Evolutionary conservation across 2,329 filamentous ascomycete genomes (phyloP), one percentile per base, ranked within the genome.

Genomic region (Elsinoe perseae): DNA sequence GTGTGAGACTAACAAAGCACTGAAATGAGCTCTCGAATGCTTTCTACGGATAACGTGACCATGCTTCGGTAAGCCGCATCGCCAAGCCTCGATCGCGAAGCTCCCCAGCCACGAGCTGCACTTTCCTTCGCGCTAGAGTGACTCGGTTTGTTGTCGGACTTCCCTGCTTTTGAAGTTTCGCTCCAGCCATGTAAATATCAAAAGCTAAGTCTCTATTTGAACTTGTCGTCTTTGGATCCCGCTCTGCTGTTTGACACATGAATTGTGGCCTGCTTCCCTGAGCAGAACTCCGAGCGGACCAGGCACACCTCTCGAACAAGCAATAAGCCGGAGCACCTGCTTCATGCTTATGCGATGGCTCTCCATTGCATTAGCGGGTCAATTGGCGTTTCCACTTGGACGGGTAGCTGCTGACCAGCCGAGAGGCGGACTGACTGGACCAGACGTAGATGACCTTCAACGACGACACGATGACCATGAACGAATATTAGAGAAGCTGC

Each of bases 111-210:
- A 36, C 48, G 48, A 52, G 48, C 10, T 44, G 40, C 23, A 20
- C 48, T 38, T 36, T 16, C 48, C n/a, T 14, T 36, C 40, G 48
- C 28, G 30, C 48, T 52, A 52, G 48, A 52, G 48, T 52, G 48
- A 52, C 48, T 52, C 48, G 48, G 48, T 52, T 28, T 52, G 18
- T 30, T 36, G 18, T 25, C 3, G 25, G 23, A 10, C 28, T 52
- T 52, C 28, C 48, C 25, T 52, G 48, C 25, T 52, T 52, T 52
- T 50, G 27, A 32, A 10, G n/a, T 25, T 20, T 18, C 14, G n/a
- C 16, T 38, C 48, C 48, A 52, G 48, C 48, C 48, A 52, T 52
- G 48, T 52, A 52, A 52, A 36, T 52, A 6, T 23, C 16, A 16
- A 52, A n/a, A 52, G 48, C 28, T 52, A 38, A 52, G 48, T 52